Evolutionary conservation across 2,329 filamentous ascomycete species (phyloP).

Genomic region (Colletotrichum horii): DNA sequence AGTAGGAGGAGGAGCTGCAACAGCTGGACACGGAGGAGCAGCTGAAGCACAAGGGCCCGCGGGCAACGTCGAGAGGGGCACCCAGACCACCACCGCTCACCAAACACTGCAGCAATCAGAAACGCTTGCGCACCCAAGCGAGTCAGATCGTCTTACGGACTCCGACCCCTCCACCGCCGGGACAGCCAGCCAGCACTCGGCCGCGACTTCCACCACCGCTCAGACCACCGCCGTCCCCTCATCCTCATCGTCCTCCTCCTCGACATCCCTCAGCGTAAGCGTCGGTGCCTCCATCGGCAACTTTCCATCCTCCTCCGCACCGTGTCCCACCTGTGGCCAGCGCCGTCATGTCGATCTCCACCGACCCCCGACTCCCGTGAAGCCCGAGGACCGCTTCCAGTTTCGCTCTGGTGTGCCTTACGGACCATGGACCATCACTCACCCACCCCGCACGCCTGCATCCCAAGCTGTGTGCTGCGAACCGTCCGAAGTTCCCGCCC

Average conservation of each 20-base stretch:
- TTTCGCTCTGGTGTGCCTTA: slow-evolving; percentile 17
- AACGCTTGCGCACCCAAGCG: not conserved
- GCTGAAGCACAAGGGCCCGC: not conserved
- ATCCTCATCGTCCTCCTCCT: slow-evolving; percentile 11
- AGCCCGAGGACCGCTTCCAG: slow-evolving; percentile 18
- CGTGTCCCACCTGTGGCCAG: slow-evolving; percentile 19
- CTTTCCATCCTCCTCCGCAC: slow-evolving; percentile 6
- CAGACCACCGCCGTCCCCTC: slow-evolving; percentile 7
- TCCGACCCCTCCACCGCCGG: slow-evolving; percentile 2
- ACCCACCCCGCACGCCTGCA: not conserved
- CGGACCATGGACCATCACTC: slow-evolving; percentile 13
- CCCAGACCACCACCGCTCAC: slow-evolving; percentile 1
- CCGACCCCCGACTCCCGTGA: slow-evolving; percentile 16
- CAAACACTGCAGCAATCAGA: slow-evolving; percentile 6
- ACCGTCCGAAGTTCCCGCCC: not conserved
- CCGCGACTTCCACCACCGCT: slow-evolving; percentile 11
- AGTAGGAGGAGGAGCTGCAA: not conserved
- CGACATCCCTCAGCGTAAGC: slow-evolving; percentile 11
- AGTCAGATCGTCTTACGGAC: slow-evolving; percentile 2
- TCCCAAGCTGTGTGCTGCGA: not conserved
- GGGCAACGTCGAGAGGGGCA: slow-evolving; percentile 7
- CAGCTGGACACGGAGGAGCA: not conserved
- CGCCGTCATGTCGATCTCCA: slow-evolving; percentile 16
- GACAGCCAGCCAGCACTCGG: slow-evolving; percentile 6
- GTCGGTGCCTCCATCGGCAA: slow-evolving; percentile 15